phyloP scores from a whole-genome alignment of 1,139 yeast species.

The Suhomyces atakaporum region DNA sequence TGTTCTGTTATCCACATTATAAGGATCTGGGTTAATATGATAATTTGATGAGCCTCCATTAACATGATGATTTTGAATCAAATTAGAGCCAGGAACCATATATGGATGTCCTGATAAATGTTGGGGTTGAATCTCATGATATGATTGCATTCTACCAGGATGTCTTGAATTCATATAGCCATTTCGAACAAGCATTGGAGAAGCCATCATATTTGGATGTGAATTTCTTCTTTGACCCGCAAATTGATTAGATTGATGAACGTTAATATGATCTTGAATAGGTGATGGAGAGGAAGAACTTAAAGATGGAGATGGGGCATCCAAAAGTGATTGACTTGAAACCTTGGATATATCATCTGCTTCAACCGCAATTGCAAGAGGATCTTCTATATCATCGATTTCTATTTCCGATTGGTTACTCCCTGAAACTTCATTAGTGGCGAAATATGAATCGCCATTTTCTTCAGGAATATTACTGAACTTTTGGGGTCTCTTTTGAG shows the following conservation, averaged over 20 bases:
- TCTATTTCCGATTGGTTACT: not conserved
- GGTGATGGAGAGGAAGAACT: constrained; percentile 11
- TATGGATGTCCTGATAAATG: constrained; percentile 5
- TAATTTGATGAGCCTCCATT: constrained; percentile 4
- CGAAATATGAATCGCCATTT: constrained; percentile 1
- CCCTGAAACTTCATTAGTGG: not conserved
- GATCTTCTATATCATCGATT: constrained; percentile 4
- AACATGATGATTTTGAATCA: constrained; percentile 4
- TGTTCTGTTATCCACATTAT: constrained; percentile 41
- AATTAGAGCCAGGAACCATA: constrained; percentile 3
- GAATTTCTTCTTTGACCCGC: constrained; percentile 7
- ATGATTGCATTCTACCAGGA: constrained; percentile 3
- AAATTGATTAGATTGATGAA: constrained; percentile 5
- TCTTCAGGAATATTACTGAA: constrained; percentile 11
- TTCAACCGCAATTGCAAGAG: constrained; percentile 6
- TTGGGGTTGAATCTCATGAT: constrained; percentile 5
- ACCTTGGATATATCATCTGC: constrained; percentile 5
- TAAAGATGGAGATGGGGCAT: constrained; percentile 11
- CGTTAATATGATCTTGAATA: constrained; percentile 3
- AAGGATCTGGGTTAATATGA: constrained; percentile 17
- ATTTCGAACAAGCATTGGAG: constrained; percentile 9
- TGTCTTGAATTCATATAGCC: constrained; percentile 6
- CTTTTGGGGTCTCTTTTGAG: constrained; percentile 3
- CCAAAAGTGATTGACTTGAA: constrained; percentile 7
- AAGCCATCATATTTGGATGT: constrained; percentile 6